Base-by-base conservation (phyloP, 805 yeast genomes). In the Metschnikowia borealis region DNA sequence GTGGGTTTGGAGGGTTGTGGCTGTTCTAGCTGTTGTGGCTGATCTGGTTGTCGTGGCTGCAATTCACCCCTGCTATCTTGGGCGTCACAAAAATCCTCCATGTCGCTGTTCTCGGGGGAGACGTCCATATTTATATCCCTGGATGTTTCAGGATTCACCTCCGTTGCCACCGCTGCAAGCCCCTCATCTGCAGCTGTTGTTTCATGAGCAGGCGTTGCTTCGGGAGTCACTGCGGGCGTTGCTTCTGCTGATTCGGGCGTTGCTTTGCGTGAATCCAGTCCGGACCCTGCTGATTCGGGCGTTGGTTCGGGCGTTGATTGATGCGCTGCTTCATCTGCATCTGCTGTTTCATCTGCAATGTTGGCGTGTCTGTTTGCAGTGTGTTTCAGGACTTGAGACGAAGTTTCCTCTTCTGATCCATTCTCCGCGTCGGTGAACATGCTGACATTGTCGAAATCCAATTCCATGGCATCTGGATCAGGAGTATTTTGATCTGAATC, bases 1-100 rank as follows among this genome's bases (percentile, higher is more conserved):
- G 20, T 26, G 26, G 34, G 13, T 7, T 35, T 26, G 2, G 43
- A 15, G 2, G 34, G 29, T 26, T 15, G 11, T 8, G 46, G 7
- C 8, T 23, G 26, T 23, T 7, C 8, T 23, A 2, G 8, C 10
- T 23, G 29, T 10, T 26, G 5, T 26, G 29, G 10, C 26, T 23
- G 10, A 7, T 23, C 10, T 23, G 39, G 46, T 13, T 15, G 14
- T 23, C 6, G 11, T 23, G 34, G 39, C 10, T 11, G 7, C 34
- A 44, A 13, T 5, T 35, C 46, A 13, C 39, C 23, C 10, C 13
- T 20, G 32, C 32, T 43, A 23, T 43, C 46, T 15, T 44, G 46
- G 2, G 46, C 46, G 33, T 44, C 46, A 13, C 39, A 6, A 18
- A 44, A 44, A 34, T 29, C 46, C 13, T 44, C 46, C 15, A 15